Evolutionary conservation across 805 yeast genomes (phyloP).

Genomic region (Zygosaccharomyces pseudorouxii): DNA sequence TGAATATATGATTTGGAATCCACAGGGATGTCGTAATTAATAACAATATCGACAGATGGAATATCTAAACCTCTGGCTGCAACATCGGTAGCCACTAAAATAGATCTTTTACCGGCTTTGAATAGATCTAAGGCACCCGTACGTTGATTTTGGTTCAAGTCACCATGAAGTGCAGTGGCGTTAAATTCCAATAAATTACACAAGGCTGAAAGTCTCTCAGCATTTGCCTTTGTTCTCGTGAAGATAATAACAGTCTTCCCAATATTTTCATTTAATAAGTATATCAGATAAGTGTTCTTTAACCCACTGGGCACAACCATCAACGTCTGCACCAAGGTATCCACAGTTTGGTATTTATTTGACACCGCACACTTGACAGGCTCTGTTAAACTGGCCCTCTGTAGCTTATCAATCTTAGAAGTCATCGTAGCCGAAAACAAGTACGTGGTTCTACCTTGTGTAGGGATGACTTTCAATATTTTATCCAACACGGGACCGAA

Average conservation of each 20-base stretch:
- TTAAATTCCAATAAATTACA: constrained; percentile 78
- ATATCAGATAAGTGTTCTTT: constrained; percentile 82
- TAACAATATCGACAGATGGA: constrained; percentile 71
- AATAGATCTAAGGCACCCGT: constrained; percentile 77
- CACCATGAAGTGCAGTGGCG: constrained; percentile 93
- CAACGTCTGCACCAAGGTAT: constrained; percentile 81
- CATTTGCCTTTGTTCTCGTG: constrained; percentile 92
- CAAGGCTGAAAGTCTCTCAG: constrained; percentile 82
- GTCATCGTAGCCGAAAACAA: constrained; percentile 97
- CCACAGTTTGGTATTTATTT: constrained; percentile 86
- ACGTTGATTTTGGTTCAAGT: constrained; percentile 77
- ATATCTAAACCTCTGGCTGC: constrained; percentile 90
- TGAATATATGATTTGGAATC: constrained; percentile 82
- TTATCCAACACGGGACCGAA: constrained; percentile 92
- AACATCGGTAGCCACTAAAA: constrained; percentile 77
- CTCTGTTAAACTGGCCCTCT: constrained; percentile 81
- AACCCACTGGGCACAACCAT: constrained; percentile 90
- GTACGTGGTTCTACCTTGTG: constrained; percentile 72
- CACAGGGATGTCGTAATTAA: constrained; percentile 76
- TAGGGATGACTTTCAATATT: constrained; percentile 78
- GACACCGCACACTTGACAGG: constrained; percentile 93
- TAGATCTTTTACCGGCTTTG: constrained; percentile 64
- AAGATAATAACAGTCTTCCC: constrained; percentile 89
- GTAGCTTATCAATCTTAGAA: constrained; percentile 87
- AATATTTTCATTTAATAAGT: constrained; percentile 70